Evolutionary conservation across 805 yeast genomes (phyloP), one percentile per base, ranked within the genome.

Genomic region (Ogataea nakhonphanomensis): DNA sequence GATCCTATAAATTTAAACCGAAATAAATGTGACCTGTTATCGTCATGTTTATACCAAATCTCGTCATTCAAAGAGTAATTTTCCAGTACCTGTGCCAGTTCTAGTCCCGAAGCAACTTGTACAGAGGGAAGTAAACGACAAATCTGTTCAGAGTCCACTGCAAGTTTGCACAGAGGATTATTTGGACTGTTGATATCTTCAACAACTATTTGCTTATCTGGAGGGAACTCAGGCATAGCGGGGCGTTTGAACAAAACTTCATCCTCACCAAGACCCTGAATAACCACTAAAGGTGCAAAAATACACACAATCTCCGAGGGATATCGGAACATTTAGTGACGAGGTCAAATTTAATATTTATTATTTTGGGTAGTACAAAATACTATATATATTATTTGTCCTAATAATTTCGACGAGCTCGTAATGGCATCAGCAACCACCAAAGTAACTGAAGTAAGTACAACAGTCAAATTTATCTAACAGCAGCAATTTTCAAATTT

Each of bases 261-360:
- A 25, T 51, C 49, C 13, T 46, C 41, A 1, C 69, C 71, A 4
- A 71, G 45, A 1, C 76, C 76, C 42, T 71, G 76, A 2, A 71
- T 45, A 1, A 64, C 51, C 15, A 71, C 65, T 37, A 71, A 46
- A 0, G 76, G 76, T 0, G 67, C 57, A 33, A 62, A 49, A 21
- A 68, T 57, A 1, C 59, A 37, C 1, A 66, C 55, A 26, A 60
- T 46, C 30, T 64, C 66, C 1, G 46, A 30, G 4, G 70, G 70
- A 43, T 65, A 69, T 9, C 62, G 48, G 35, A 70, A 71, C 75
- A 70, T 70, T 3, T 10, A n/a, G 26, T 10, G 26, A 17, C 20
- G 20, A 17, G 20, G 5, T 17, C 20, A 17, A 17, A 5, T 17
- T 17, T 4, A 17, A 17, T 17, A 17, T 17, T 17, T 17, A 17